Percentiles rank a stretch among this genome's conserved stretches.
Conservation (phyloP, 2,329 filamentous ascomycete species). For the Chrysosporium queenslandicum region DNA sequence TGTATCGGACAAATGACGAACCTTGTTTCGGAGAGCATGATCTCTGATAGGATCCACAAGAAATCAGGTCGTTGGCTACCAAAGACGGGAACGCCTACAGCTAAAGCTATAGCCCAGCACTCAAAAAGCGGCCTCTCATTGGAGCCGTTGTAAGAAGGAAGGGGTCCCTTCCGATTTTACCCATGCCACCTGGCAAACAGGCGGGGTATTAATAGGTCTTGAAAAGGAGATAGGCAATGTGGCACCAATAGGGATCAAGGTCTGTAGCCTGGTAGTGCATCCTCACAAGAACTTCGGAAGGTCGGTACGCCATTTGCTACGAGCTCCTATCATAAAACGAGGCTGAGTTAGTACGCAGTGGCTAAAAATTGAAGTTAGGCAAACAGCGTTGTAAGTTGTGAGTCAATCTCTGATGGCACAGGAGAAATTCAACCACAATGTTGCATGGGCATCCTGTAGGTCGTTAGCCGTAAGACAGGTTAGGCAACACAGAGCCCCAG, state of each 20-base stretch:
- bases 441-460: neutral
- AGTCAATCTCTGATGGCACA: neutral
- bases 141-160: neutral
- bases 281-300: neutral
- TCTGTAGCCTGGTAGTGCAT: neutral
- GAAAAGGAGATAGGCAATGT: slow-evolving; percentile 13
- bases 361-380: neutral
- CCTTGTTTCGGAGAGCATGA: neutral
- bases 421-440: neutral
- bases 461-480: neutral
- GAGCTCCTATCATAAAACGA: neutral
- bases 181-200: slow-evolving; percentile 16
- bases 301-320: neutral
- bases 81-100: slow-evolving; percentile 7
- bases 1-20: neutral
- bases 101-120: neutral
- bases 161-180: slow-evolving; percentile 1
- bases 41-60: neutral
- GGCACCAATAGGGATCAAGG: slow-evolving; percentile 15
- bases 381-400: slow-evolving; percentile 12
- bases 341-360: neutral
- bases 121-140: neutral
- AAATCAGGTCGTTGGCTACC: slow-evolving; percentile 5
- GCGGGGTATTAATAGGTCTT: slow-evolving; percentile 11
- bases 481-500: neutral